Evolutionary conservation across 2,329 filamentous ascomycete genomes (phyloP), one percentile per base, ranked within the genome.

Genomic region (Penicillium sp.): DNA sequence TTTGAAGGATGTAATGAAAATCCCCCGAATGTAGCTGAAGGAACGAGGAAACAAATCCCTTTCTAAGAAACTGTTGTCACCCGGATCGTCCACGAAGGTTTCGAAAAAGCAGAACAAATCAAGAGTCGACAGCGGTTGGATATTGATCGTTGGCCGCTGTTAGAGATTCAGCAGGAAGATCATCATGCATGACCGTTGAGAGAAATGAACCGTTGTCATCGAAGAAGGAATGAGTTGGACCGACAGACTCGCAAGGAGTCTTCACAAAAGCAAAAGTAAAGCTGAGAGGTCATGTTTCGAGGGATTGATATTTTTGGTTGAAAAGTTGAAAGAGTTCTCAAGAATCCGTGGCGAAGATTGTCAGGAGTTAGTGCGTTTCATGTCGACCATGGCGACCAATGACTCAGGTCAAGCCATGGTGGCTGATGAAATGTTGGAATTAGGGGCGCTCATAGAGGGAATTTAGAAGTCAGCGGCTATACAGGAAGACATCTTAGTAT

Each of bases 181-280:
- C 10, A 33, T 35, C 14, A 50, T 19, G 5, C 17, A 33, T 22
- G 37, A 35, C 26, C 14, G 12, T 30, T 19, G 7, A 38, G 22
- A 25, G 33, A 38, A 35, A 8, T 9, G 16, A 50, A 25, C n/a
- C 9, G 14, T 26, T 4, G 8, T 22, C 6, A 2, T 25, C 41
- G 40, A 50, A 45, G 41, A 45, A 55, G 17, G 47, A 55, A 51
- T 51, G 53, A 51, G 45, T n/a, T 55, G 53, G 53, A 55, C 47
- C 41, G 19, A 50, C 19, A 43, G 53, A 51, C 53, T 45, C 37
- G 9, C 6, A 35, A 28, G 10, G 33, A 55, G 40, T 40, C 53
- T 51, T 33, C 47, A 41, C 40, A 44, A 40, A 55, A 51, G 41
- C 40, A 51, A 38, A 51, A 38, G 16, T n/a, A 55, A 51, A 45